A percentile compares a stretch with the other conserved stretches of the same genome.
phyloP scores from a whole-genome alignment of 139 green algal species.

The Haematococcus lacustris region DNA sequence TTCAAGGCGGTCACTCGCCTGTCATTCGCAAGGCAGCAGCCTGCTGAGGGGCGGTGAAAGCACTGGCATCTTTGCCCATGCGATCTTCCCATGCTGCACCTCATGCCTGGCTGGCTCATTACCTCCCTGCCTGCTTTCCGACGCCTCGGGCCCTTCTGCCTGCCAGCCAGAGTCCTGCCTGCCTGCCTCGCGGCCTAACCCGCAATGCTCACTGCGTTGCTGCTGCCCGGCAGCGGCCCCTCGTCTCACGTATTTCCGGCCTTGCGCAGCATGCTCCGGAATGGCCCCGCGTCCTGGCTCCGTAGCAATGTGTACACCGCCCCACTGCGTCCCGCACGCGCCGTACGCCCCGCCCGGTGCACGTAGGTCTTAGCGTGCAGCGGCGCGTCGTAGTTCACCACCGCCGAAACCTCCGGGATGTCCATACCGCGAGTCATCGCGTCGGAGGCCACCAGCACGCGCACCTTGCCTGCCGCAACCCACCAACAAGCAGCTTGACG shows the following conservation, averaged over 20 bases:
- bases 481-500: not conserved
- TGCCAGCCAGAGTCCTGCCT: not conserved
- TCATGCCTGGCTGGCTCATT: not conserved
- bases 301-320: slow-evolving; percentile 69
- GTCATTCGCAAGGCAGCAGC: not conserved
- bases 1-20: not conserved
- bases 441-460: slow-evolving; percentile 80
- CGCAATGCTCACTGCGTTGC: not conserved
- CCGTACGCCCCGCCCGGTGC: slow-evolving; percentile 68
- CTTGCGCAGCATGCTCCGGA: slow-evolving; percentile 78
- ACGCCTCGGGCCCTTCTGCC: too few relatives aligned
- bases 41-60: not conserved
- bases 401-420: slow-evolving; percentile 43
- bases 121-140: not conserved
- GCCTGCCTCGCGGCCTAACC: not conserved
- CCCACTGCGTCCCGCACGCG: slow-evolving; percentile 60
- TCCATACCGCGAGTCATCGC: slow-evolving; percentile 88
- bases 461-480: slow-evolving; percentile 5
- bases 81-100: not conserved
- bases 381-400: slow-evolving; percentile 88
- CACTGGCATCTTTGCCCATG: not conserved
- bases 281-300: slow-evolving; percentile 76
- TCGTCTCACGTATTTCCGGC: slow-evolving; percentile 69
- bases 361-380: slow-evolving; percentile 78
- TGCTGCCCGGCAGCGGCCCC: not conserved